phyloP scores from a whole-genome alignment of 805 yeast species.

The Tanozyma kutaoensis region DNA sequence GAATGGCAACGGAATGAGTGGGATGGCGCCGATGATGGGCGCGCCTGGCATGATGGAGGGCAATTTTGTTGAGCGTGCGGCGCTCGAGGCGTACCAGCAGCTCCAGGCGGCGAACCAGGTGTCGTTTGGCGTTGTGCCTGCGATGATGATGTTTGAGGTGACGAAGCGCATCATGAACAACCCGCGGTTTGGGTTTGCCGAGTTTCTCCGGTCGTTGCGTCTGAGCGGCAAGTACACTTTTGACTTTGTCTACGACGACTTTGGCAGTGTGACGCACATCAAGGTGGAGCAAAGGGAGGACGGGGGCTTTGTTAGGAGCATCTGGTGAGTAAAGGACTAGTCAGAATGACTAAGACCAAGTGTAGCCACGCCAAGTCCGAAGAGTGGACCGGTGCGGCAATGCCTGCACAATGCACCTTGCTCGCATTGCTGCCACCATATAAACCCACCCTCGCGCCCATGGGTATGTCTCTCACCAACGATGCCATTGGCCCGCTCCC shows the following conservation, averaged over 20 bases:
- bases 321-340: too few species aligned
- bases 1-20: too few species aligned
- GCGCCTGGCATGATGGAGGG: too few species aligned
- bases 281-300: too few species aligned
- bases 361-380: too few species aligned
- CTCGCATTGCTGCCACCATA: too few species aligned
- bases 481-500: constrained; percentile 25
- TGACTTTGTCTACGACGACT: constrained; percentile 31
- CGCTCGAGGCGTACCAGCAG: constrained; percentile 24
- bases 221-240: constrained; percentile 15
- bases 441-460: too few species aligned
- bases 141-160: constrained; percentile 16
- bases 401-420: too few species aligned
- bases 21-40: too few species aligned
- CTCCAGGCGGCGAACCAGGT: constrained; percentile 22
- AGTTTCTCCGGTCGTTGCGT: constrained; percentile 11
- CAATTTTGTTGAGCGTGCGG: constrained; percentile 25
- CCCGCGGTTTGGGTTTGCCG: constrained; percentile 16
- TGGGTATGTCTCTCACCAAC: constrained; percentile 13
- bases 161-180: constrained; percentile 15
- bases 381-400: too few species aligned
- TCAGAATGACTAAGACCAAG: too few species aligned
- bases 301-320: too few species aligned
- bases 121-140: constrained; percentile 22
- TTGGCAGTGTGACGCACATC: constrained; percentile 30